These are phyloP conservation scores for Alternaria arbusti DNA, from an alignment of 2,329 filamentous ascomycete species.

Conservation along the genomic window DNA sequence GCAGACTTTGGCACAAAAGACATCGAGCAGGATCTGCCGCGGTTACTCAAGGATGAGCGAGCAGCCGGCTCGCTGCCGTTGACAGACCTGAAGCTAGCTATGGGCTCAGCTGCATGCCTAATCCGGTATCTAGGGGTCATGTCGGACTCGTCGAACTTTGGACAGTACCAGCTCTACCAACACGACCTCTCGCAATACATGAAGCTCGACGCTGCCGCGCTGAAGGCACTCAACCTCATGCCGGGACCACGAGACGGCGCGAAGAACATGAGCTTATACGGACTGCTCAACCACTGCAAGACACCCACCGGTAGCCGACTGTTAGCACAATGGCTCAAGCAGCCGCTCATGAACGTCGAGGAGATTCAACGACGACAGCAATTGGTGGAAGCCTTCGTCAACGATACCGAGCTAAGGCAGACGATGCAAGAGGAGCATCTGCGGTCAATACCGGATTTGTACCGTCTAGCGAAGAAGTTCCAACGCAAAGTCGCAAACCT, in stretches of 20 bases:
- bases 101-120: slow-evolving; percentile 90
- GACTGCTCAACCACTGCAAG: slow-evolving; percentile 95
- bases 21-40: slow-evolving; percentile 91
- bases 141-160: slow-evolving; percentile 92
- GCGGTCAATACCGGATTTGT: slow-evolving; percentile 90
- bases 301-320: slow-evolving; percentile 90
- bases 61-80: slow-evolving; percentile 80
- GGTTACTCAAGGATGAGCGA: slow-evolving; percentile 85
- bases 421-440: slow-evolving; percentile 97
- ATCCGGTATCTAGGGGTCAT: slow-evolving; percentile 94
- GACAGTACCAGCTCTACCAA: slow-evolving; percentile 96
- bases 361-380: slow-evolving; percentile 93
- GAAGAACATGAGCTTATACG: slow-evolving; percentile 98
- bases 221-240: slow-evolving; percentile 96
- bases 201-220: slow-evolving; percentile 93
- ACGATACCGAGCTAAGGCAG: slow-evolving; percentile 90
- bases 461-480: slow-evolving; percentile 91
- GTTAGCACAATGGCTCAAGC: slow-evolving; percentile 95
- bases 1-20: slow-evolving; percentile 86
- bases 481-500: slow-evolving; percentile 89
- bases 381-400: slow-evolving; percentile 92
- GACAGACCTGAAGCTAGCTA: slow-evolving; percentile 91
- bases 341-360: slow-evolving; percentile 87
- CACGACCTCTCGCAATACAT: slow-evolving; percentile 97
- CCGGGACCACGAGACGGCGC: slow-evolving; percentile 90